These are phyloP conservation scores for Dovyalis caffra DNA, from an alignment of 345 rosid genomes.

Conservation along the genomic window DNA sequence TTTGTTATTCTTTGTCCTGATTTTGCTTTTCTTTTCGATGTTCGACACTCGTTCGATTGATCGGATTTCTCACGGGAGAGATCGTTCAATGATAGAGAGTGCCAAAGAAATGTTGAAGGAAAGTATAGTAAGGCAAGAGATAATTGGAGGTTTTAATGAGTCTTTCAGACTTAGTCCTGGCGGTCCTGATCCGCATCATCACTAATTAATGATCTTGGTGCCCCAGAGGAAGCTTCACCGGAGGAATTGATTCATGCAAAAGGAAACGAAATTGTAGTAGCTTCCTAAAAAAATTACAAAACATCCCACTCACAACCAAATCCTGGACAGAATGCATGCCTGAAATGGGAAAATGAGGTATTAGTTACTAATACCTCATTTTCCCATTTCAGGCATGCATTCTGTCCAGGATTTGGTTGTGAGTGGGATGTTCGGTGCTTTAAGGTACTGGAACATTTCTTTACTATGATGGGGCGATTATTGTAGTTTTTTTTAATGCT, in stretches of 20 bases:
- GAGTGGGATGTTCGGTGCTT: no score
- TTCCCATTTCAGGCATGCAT: background rate
- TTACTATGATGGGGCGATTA: no score
- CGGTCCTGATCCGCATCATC: conserved; percentile 68
- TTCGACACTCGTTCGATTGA: conserved; percentile 33
- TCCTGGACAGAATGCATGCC: no score
- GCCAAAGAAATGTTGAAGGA: conserved; percentile 43
- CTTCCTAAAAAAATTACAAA: no score
- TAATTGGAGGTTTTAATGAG: conserved; percentile 18
- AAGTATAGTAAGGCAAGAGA: conserved; percentile 36
- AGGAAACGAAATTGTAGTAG: background rate
- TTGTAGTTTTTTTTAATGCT: no score
- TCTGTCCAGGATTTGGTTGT: no score
- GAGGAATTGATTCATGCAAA: background rate
- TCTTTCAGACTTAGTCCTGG: conserved; percentile 57
- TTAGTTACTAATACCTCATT: no score
- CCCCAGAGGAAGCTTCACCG: background rate
- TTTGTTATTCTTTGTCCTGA: conserved; percentile 25
- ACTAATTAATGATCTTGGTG: conserved; percentile 23
- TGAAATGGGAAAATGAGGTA: no score
- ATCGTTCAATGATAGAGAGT: conserved; percentile 38
- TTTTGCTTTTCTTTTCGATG: conserved; percentile 30
- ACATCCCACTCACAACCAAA: no score
- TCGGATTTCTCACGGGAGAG: conserved; percentile 8
- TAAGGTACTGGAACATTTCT: no score